These are phyloP conservation scores for Otatea glauca DNA, from an alignment of 176 grass and related monocot species.

Conservation along the genomic window DNA sequence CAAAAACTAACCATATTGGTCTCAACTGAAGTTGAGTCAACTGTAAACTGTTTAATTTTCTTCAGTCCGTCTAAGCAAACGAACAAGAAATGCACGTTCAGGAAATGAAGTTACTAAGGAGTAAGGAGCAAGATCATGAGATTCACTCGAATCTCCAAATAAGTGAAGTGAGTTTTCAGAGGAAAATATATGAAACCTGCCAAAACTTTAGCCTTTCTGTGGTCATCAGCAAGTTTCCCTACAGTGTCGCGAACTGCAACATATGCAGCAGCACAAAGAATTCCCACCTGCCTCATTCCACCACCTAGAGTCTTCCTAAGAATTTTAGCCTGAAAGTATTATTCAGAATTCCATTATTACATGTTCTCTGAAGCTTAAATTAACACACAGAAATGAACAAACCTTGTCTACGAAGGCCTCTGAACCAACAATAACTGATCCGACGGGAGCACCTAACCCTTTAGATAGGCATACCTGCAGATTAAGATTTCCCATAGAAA, in stretches of 20 bases:
- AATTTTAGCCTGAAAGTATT: constrained; percentile 65
- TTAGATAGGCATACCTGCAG: constrained; percentile 88
- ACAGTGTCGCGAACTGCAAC: constrained; percentile 74
- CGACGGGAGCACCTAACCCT: constrained; percentile 91
- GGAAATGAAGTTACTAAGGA: not conserved
- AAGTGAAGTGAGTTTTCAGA: not conserved
- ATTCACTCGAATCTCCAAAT: not conserved
- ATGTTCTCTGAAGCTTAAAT: not conserved
- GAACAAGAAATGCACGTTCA: not conserved
- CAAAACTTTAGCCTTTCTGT: constrained; percentile 76
- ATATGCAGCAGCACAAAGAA: constrained; percentile 86
- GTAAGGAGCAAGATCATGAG: not conserved
- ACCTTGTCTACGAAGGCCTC: constrained; percentile 84
- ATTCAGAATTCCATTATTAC: not conserved
- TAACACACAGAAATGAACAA: not conserved
- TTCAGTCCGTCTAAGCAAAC: constrained; percentile 72
- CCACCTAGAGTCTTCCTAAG: constrained; percentile 95
- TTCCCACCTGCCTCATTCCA: constrained; percentile 95
- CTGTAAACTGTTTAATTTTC: constrained; percentile 67
- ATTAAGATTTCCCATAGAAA: constrained; percentile 10
- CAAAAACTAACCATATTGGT: constrained; percentile 78
- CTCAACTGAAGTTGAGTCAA: constrained; percentile 65
- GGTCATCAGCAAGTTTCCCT: constrained; percentile 79
- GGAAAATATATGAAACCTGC: constrained; percentile 55
- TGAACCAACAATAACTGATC: constrained; percentile 85